Conservation (phyloP, 164 flowering plant species). For the Berberis thunbergii region DNA sequence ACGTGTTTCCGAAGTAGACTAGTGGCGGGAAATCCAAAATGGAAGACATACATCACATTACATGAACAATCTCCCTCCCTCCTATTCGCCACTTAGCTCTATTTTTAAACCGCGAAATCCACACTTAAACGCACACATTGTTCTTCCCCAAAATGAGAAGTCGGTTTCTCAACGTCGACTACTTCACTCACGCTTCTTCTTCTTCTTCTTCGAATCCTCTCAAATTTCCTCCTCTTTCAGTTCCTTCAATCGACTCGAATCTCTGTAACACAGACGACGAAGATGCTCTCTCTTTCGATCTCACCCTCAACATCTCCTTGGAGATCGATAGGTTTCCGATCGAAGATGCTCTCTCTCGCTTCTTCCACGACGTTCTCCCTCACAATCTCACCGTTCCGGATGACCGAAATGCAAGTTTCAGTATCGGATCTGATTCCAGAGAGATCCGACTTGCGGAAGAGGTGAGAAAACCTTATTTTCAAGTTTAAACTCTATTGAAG, state of each 20-base stretch:
- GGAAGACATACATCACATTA: too few species aligned
- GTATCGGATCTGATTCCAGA: background rate
- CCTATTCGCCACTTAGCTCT: too few species aligned
- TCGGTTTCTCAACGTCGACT: constrained; percentile 56
- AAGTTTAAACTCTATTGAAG: too few species aligned
- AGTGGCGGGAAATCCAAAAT: too few species aligned
- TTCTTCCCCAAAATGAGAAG: constrained; percentile 39
- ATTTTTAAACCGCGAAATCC: too few species aligned
- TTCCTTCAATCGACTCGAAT: constrained; percentile 26
- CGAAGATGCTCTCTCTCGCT: constrained; percentile 40
- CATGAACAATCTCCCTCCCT: too few species aligned
- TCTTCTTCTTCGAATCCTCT: constrained; percentile 16
- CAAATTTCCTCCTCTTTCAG: constrained; percentile 36
- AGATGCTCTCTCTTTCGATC: constrained; percentile 18
- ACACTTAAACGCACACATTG: too few species aligned
- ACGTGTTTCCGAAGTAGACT: too few species aligned
- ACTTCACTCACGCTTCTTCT: constrained; percentile 26
- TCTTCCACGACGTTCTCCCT: constrained; percentile 54
- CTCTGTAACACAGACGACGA: constrained; percentile 7
- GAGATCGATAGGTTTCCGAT: constrained; percentile 30
- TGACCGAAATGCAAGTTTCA: background rate
- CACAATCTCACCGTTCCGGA: constrained; percentile 15
- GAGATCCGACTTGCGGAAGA: background rate
- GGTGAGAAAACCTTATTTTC: background rate
- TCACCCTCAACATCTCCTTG: constrained; percentile 13